Evolutionary conservation across 768 basidiomycete species (phyloP).

Genomic region (Tephrocybe sp.): DNA sequence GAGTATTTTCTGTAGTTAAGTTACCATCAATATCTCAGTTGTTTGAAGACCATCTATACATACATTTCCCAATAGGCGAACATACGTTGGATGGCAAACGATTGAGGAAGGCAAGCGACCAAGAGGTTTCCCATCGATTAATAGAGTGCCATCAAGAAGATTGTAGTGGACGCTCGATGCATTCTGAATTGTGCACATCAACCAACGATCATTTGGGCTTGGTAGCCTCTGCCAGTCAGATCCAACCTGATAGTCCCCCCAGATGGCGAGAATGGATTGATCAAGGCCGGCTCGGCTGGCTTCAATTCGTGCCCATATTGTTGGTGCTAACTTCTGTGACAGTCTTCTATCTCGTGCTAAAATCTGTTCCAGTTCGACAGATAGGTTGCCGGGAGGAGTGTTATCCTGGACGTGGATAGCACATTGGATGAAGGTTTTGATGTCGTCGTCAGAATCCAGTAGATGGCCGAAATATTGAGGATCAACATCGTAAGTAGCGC

Average conservation of each 20-base stretch:
- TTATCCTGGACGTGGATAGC: conserved; percentile 26
- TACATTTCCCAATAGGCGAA: conserved; percentile 36
- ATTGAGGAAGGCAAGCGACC: conserved; percentile 37
- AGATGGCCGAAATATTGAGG: conserved; percentile 5
- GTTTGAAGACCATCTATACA: conserved; percentile 7
- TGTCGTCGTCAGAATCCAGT: conserved; percentile 22
- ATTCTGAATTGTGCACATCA: conserved; percentile 15
- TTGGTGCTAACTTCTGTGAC: conserved; percentile 22
- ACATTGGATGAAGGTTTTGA: conserved; percentile 23
- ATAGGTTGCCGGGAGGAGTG: conserved; percentile 7
- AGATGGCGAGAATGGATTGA: conserved; percentile 14
- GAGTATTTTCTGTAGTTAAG: conserved; percentile 13
- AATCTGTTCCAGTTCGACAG: conserved; percentile 17
- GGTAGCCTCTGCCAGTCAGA: conserved; percentile 21
- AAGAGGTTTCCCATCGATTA: conserved; percentile 40
- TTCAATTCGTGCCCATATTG: conserved; percentile 4
- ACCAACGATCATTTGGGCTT: conserved; percentile 27
- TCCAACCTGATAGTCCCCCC: conserved; percentile 16
- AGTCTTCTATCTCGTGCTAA: conserved; percentile 31
- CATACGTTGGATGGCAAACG: conserved; percentile 29
- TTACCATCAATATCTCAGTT: background rate
- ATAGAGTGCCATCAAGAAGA: conserved; percentile 37
- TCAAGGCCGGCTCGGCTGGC: conserved; percentile 9
- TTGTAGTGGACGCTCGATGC: conserved; percentile 34
- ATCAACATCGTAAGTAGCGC: conserved; percentile 25